phyloP scores from a whole-genome alignment of 495 filamentous ascomycete genomes.

The Penicillium cinerascens region DNA sequence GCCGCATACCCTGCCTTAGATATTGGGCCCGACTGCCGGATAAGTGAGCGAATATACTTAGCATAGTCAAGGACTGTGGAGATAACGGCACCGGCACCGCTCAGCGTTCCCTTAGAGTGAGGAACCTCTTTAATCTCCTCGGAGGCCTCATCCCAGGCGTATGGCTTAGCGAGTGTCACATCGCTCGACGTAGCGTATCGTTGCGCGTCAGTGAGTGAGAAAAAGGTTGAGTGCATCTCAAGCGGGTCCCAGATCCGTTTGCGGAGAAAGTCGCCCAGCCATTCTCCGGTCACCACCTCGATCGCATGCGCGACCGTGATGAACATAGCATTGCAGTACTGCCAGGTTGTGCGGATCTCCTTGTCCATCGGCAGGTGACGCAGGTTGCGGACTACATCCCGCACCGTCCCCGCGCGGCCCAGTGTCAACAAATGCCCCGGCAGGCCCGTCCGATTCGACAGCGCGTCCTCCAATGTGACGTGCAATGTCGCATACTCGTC shows the following conservation, averaged over 20 bases:
- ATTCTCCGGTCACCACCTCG: conserved; percentile 20
- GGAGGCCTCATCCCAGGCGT: conserved; percentile 18
- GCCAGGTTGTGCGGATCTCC: conserved; percentile 38
- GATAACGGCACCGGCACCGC: conserved; percentile 47
- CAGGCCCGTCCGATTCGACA: conserved; percentile 50
- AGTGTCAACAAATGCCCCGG: conserved; percentile 37
- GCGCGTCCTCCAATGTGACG: conserved; percentile 49
- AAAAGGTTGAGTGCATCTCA: conserved; percentile 48
- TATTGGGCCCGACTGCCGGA: too few relatives aligned
- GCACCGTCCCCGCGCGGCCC: conserved; percentile 13
- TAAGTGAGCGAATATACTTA: too few relatives aligned
- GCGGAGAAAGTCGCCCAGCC: conserved; percentile 41
- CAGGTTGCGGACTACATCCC: conserved; percentile 32
- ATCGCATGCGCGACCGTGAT: conserved; percentile 41
- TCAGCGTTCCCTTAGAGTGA: too few relatives aligned
- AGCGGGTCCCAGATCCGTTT: conserved; percentile 45
- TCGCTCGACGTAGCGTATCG: too few relatives aligned
- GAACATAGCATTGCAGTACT: conserved; percentile 55
- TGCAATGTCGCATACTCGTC: conserved; percentile 37
- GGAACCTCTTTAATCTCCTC: too few relatives aligned
- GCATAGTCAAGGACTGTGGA: conserved; percentile 48
- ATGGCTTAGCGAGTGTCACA: conserved; percentile 22
- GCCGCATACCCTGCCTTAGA: too few relatives aligned
- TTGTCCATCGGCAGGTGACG: conserved; percentile 40
- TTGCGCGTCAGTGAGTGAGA: conserved; percentile 37